Conservation (phyloP, 2,329 filamentous ascomycete genomes). For the Apiospora malaysiana region DNA sequence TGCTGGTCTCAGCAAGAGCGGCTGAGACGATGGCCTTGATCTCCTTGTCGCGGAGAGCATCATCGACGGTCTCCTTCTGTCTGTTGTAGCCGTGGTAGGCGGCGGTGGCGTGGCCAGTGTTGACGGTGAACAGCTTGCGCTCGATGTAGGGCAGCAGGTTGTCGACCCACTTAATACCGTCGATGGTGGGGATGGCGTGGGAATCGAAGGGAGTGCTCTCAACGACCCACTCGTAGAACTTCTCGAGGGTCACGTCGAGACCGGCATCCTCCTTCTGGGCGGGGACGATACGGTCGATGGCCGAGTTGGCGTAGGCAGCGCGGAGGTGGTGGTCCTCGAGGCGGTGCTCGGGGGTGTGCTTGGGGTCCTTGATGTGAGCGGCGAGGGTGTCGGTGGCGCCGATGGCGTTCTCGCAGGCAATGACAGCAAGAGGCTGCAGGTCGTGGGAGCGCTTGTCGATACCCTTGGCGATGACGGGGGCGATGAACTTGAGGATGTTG, state of each 20-base stretch:
- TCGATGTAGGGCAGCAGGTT: slow-evolving; percentile 95
- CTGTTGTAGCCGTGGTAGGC: slow-evolving; percentile 93
- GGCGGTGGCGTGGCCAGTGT: slow-evolving; percentile 94
- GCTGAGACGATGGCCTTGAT: slow-evolving; percentile 82
- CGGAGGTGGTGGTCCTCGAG: slow-evolving; percentile 73
- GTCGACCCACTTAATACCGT: slow-evolving; percentile 92
- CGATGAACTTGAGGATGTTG: slow-evolving; percentile 95
- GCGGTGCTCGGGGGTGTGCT: slow-evolving; percentile 72
- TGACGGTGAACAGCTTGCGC: slow-evolving; percentile 99
- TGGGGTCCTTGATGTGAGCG: slow-evolving; percentile 75
- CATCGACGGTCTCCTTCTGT: slow-evolving; percentile 86
- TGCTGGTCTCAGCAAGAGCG: slow-evolving; percentile 84
- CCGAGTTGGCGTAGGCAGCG: slow-evolving; percentile 94
- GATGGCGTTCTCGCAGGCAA: slow-evolving; percentile 98
- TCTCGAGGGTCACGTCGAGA: slow-evolving; percentile 93
- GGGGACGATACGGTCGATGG: slow-evolving; percentile 97
- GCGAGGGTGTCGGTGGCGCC: slow-evolving; percentile 90
- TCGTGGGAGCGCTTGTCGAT: slow-evolving; percentile 76
- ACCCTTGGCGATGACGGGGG: slow-evolving; percentile 92
- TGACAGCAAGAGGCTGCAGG: slow-evolving; percentile 78
- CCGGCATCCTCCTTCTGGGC: slow-evolving; percentile 81
- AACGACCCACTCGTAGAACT: slow-evolving; percentile 99
- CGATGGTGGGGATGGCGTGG: slow-evolving; percentile 72
- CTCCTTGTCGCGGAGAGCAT: slow-evolving; percentile 80
- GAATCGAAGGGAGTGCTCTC: slow-evolving; percentile 84